Base-by-base conservation (phyloP, 768 basidiomycete species). In the Rhodotorula graminis region DNA sequence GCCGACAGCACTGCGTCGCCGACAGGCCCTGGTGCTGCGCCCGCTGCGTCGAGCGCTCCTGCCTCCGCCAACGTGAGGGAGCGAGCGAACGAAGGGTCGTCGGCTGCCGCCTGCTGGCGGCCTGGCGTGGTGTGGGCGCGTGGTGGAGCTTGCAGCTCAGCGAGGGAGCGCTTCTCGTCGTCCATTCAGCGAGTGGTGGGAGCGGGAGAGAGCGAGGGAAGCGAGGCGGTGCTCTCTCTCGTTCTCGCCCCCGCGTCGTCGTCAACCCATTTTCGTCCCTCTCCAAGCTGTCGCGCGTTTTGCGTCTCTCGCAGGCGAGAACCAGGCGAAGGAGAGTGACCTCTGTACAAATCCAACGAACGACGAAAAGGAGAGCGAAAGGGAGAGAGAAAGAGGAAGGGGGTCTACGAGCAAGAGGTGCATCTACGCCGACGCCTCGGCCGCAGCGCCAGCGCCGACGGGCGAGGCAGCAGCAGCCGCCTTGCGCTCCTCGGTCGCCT, bases 401-500 rank as follows among this genome's bases (percentile, higher is more conserved):
- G 50, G 23, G 6, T 59, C 58, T 59, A 59, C 58, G 25, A 10
- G 23, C 37, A 27, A 40, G 37, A 42, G 11, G 23, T 31, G 55
- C 29, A 12, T 61, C 60, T 61, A 49, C 29, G 46, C 46, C 44
- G n/a, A 29, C 44, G 16, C 37, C 8, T 47, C 44, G n/a, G 29
- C 60, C 16, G 7, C 27, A 25, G 25, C 40, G 14, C 44, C 60
- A 5, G 59, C 23, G 10, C 18, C 29, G 23, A 21, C 25, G 12
- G 55, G 11, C 56, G 46, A 37, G 37, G 37, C 29, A 18, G 14
- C 46, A 2, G 27, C 46, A 14, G 29, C 61, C 18, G 42, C 65
- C 65, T 61, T 72, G 40, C 74, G 64, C 55, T 61, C 53, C 55
- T 71, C 72, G 12, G 75, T 76, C 16, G 53, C 70, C 29, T 61